These are phyloP conservation scores for Taiozyma onychis DNA, from an alignment of 1,139 yeast genomes.

Conservation along the genomic window DNA sequence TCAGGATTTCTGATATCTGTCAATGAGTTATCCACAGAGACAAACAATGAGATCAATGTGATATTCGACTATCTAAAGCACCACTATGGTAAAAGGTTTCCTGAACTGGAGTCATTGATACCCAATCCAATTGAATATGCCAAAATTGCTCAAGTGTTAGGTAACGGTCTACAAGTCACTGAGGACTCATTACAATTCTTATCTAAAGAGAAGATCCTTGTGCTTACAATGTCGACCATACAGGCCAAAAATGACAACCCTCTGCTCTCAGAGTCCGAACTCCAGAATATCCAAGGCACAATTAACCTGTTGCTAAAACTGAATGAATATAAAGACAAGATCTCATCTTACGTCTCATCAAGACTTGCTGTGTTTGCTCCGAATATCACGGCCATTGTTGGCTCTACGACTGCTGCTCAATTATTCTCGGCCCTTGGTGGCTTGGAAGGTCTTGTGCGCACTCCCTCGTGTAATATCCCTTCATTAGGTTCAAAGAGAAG, in stretches of 20 bases:
- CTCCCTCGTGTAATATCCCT: slow-evolving; percentile 83
- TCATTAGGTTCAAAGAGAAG: slow-evolving; percentile 66
- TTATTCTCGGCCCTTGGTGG: slow-evolving; percentile 71
- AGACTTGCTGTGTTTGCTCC: slow-evolving; percentile 66
- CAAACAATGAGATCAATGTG: slow-evolving; percentile 48
- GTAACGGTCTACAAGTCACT: slow-evolving; percentile 39
- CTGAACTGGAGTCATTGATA: slow-evolving; percentile 63
- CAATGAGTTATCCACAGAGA: slow-evolving; percentile 51
- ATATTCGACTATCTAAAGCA: slow-evolving; percentile 47
- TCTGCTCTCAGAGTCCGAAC: slow-evolving; percentile 32
- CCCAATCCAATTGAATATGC: slow-evolving; percentile 65
- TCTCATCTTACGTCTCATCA: slow-evolving; percentile 52
- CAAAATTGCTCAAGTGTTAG: slow-evolving; percentile 43
- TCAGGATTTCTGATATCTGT: slow-evolving; percentile 47
- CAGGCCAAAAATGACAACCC: slow-evolving; percentile 29
- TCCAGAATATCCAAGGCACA: slow-evolving; percentile 37
- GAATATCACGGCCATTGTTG: slow-evolving; percentile 67
- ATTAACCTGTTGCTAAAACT: slow-evolving; percentile 46
- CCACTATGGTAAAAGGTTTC: slow-evolving; percentile 57
- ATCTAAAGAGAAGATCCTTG: slow-evolving; percentile 61
- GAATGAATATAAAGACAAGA: slow-evolving; percentile 35
- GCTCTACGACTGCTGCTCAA: slow-evolving; percentile 71
- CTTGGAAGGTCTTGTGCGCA: slow-evolving; percentile 54
- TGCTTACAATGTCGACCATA: slow-evolving; percentile 69
- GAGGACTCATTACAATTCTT: slow-evolving; percentile 34